Base-by-base conservation (phyloP, 179 eudicot species). In the Vitellaria paradoxa region DNA sequence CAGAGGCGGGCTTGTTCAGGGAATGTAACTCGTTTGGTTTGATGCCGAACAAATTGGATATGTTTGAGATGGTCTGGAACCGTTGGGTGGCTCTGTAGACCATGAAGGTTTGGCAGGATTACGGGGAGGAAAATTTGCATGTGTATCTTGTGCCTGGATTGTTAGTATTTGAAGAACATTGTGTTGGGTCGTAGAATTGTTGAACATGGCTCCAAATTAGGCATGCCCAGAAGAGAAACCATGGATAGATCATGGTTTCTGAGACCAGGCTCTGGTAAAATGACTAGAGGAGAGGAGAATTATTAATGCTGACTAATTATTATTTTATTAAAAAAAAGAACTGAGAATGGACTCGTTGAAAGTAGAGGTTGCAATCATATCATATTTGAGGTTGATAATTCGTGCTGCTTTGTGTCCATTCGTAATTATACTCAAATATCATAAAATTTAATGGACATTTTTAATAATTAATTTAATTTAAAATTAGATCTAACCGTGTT, bases 101-200 rank as follows among this genome's bases (percentile, higher is more conserved):
- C 17, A 84, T 24, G 73, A 77, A 86, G 13, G 87, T 86, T 3
- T 72, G 68, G 52, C 89, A 86, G 26, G 82, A 63, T 15, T 40
- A 21, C 6, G 21, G 70, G 40, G 56, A 66, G 46, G 83, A 67
- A 72, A 30, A 30, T 30, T 59, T 70, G 81, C 89, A 86, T 56
- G 82, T 69, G 78, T 86, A 84, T 56, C 78, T 69, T 20, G 87
- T 82, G 40, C 87, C 89, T 4, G 79, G 84, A 69, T 72, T 30
- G 15, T 37, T 56, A 2, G 61, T 64, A 37, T 61, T 40, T 7
- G 85, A 62, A 63, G 75, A 67, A 70, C 89, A 86, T 11, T n/a
- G 45, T 15, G 84, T 79, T 17, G 76, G 37, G 46, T 86, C 89
- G 75, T 86, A 86, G 66, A 24, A 84, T 67, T 84, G 87, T 23